These are phyloP conservation scores for Blastocystis sp. DNA, from an alignment of 352 stramenopile genomes.

Conservation along the genomic window DNA sequence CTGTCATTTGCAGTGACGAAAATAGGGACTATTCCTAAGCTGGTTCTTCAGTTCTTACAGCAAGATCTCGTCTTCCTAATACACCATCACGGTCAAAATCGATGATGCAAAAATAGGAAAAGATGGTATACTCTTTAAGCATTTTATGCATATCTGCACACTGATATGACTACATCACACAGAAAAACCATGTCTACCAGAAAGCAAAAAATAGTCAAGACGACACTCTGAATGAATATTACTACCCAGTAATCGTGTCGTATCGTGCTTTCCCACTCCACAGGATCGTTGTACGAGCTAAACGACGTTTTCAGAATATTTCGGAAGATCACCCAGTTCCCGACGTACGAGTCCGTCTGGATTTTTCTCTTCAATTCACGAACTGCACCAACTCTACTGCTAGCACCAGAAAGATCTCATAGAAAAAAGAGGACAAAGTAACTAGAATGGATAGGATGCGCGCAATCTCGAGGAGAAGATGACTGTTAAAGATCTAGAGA, in stretches of 20 bases:
- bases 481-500: background rate
- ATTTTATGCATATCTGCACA: background rate
- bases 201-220: background rate
- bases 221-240: background rate
- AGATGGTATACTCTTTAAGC: background rate
- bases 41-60: background rate
- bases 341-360: no score
- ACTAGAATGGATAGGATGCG: no score
- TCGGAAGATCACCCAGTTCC: background rate
- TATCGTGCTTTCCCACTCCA: background rate
- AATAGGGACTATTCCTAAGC: background rate
- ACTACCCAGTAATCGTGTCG: background rate
- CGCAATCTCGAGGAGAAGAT: background rate
- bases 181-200: background rate
- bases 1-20: background rate
- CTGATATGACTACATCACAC: background rate
- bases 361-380: no score
- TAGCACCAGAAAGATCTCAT: no score
- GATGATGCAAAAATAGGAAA: slow-evolving; percentile 23
- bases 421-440: no score
- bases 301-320: background rate
- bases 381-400: no score
- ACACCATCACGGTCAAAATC: background rate
- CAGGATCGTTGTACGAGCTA: background rate
- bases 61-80: background rate